Base-by-base conservation (phyloP, 768 basidiomycete species). In the Pleurotus tuber-regium region DNA sequence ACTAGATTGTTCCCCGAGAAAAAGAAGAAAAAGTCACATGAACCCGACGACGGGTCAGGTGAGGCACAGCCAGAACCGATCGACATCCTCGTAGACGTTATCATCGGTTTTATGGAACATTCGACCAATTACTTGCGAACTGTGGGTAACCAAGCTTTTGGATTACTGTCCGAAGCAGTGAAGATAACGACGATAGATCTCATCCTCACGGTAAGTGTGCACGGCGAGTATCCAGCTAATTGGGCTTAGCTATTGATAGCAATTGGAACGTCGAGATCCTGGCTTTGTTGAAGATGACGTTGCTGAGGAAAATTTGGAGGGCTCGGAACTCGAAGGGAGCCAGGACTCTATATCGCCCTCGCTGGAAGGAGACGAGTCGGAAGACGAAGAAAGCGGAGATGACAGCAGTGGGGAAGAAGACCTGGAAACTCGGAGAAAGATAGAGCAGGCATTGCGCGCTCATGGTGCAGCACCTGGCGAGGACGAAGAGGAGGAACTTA, bases 81-180 rank as follows among this genome's bases (percentile, higher is more conserved):
- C 50, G 93, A 97, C 55, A 68, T 93, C 38, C 76, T 98, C 33
- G 84, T 95, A 28, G 94, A 98, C 63, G 78, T 79, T n/a, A 82
- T 98, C 43, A 90, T 99, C 42, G 92, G 92, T 4, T 87, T 90
- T 62, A 69, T 99, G 30, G 93, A 98, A 64, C 81, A 87, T 52
- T 84, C 86, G 2, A 88, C 86, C 4, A 80, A 84, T 33, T 95
- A 88, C 64, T 76, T 89, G 69, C 84, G 92, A 26, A 80, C 83
- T 2, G 73, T 92, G 21, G 89, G 87, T 4, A 93, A 87, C 46
- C 82, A 89, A 58, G 84, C 83, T 4, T 95, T 98, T 62, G 78
- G 82, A 11, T 72, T 88, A 43, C 69, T 96, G 21, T 84, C 89
- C 19, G 74, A 79, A 14, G 74, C 77, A 4, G 82, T 87, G 29